Evolutionary conservation across 2,329 filamentous ascomycete species (phyloP).

Genomic region (Neofusicoccum cordaticola): DNA sequence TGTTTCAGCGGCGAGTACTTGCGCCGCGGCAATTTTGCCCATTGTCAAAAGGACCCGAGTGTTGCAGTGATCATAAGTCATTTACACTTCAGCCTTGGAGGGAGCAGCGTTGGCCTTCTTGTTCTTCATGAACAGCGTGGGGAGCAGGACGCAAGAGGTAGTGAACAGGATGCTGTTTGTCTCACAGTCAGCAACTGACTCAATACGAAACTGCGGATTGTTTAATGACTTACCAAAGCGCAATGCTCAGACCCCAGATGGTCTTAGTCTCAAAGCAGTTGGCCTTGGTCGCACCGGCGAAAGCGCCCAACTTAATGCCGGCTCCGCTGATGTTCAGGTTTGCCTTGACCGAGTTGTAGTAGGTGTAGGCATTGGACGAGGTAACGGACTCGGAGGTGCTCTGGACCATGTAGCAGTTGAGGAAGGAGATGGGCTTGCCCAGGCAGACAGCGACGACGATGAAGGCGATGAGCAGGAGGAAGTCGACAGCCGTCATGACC

Average conservation of each 20-base stretch:
- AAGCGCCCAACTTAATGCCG: conserved; percentile 50
- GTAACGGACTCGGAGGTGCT: conserved; percentile 37
- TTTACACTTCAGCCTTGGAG: conserved; percentile 28
- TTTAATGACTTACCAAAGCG: conserved; percentile 59
- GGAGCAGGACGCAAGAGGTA: conserved; percentile 44
- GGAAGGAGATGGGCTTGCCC: conserved; percentile 75
- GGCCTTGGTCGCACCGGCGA: conserved; percentile 59
- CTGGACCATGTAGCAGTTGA: conserved; percentile 64
- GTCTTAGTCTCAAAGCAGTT: conserved; percentile 84
- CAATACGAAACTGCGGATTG: not conserved
- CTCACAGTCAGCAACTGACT: conserved; percentile 19
- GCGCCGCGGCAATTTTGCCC: not conserved
- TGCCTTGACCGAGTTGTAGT: conserved; percentile 51
- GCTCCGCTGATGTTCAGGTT: conserved; percentile 53
- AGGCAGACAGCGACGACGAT: conserved; percentile 74
- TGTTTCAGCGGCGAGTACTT: not conserved
- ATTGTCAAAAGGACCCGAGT: no score
- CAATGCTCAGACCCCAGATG: conserved; percentile 82
- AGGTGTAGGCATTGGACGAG: conserved; percentile 50
- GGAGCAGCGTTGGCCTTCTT: conserved; percentile 40
- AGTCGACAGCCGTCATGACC: conserved; percentile 66
- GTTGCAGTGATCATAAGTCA: not conserved
- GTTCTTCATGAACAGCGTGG: conserved; percentile 50
- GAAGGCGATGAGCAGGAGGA: conserved; percentile 69
- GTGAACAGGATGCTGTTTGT: conserved; percentile 44